A percentile compares a stretch with the other conserved stretches of the same genome.
Conservation (phyloP, 192 early-diverging fungal genomes). For the Podila minutissima region DNA sequence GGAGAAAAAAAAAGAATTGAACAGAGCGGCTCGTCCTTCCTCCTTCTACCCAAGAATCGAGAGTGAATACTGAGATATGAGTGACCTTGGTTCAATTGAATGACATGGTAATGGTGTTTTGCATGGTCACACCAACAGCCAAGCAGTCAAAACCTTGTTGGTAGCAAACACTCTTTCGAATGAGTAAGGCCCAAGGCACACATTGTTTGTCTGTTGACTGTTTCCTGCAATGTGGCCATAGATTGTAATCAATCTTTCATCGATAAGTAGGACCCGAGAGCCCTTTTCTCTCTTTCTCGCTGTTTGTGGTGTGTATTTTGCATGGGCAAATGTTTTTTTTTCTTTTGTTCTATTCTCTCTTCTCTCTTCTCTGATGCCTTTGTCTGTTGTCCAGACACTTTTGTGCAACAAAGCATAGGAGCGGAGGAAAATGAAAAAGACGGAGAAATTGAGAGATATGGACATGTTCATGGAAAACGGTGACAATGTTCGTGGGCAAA, state of each 20-base stretch:
- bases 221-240: background rate
- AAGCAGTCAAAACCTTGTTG: background rate
- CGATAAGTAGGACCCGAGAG: background rate
- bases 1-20: background rate
- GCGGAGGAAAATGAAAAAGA: background rate
- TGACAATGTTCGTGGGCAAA: too few species aligned
- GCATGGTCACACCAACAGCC: background rate
- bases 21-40: too few species aligned
- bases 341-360: background rate
- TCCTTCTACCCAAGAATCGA: too few species aligned
- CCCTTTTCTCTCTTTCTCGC: background rate
- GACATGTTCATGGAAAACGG: too few species aligned
- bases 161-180: too few species aligned
- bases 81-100: background rate
- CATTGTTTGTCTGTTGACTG: too few species aligned
- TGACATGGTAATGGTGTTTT: background rate
- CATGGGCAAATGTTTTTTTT: background rate
- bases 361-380: background rate
- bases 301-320: background rate
- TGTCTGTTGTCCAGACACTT: background rate
- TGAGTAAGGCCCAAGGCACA: too few species aligned
- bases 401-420: conserved; percentile 6
- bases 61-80: too few species aligned
- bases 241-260: conserved; percentile 6
- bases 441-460: too few species aligned